Evolutionary conservation across 2,329 filamentous ascomycete species (phyloP).

Genomic region (Fusarium fracticaudum): DNA sequence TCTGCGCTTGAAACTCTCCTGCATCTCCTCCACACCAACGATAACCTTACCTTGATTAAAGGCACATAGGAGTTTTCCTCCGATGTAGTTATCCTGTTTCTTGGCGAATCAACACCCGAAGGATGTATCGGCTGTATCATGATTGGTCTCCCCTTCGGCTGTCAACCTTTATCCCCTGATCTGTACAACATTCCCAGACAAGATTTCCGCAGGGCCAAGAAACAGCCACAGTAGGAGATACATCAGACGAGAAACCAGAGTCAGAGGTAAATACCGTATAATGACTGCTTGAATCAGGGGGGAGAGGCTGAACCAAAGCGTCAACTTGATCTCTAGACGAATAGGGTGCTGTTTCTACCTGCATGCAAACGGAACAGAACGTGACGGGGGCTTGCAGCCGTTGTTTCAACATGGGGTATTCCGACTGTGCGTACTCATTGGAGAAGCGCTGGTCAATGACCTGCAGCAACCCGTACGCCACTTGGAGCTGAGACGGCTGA

Average conservation of each 20-base stretch:
- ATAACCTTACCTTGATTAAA: conserved; percentile 29
- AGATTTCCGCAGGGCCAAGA: conserved; percentile 20
- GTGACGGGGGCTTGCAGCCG: conserved; percentile 21
- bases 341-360: background rate
- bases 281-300: conserved; percentile 15
- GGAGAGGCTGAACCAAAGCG: conserved; percentile 3
- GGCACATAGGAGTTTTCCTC: background rate
- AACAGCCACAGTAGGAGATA: conserved; percentile 1
- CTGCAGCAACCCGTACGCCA: conserved; percentile 40
- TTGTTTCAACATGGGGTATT: conserved; percentile 34
- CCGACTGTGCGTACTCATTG: conserved; percentile 30
- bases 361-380: conserved; percentile 14
- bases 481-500: conserved; percentile 11
- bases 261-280: background rate
- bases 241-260: background rate
- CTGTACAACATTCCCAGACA: conserved; percentile 28
- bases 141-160: conserved; percentile 33
- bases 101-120: conserved; percentile 17
- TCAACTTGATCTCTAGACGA: conserved; percentile 3
- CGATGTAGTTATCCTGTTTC: conserved; percentile 1
- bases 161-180: conserved; percentile 12
- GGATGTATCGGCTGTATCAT: conserved; percentile 27
- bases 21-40: conserved; percentile 4
- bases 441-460: background rate
- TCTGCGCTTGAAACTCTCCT: background rate